Base-by-base conservation (phyloP, 208 protist genomes). In the Leishmania mexicana region DNA sequence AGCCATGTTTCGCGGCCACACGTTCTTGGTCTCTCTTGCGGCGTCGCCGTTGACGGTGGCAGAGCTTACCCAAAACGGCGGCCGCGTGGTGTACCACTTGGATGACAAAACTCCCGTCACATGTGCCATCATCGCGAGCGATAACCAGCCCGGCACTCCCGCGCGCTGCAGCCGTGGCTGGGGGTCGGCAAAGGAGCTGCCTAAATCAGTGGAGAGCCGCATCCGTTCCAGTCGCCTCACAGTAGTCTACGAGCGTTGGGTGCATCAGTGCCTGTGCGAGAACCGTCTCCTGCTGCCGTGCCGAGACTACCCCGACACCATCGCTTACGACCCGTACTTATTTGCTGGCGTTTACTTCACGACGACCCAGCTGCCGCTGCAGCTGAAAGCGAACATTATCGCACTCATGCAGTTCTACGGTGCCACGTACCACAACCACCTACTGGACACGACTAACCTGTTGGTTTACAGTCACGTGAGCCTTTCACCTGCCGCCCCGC, bases 361-460 rank as follows among this genome's bases (percentile, higher is more conserved):
- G 0, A 97, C 92, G 17, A 95, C 91, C 17, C 87, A 91, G 80
- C 75, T 87, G 67, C 87, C 87, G 28, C 31, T 53, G 47, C 62
- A 81, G 40, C 67, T 95, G 21, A 94, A 93, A 79, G 79, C 76
- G 35, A 93, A 93, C 72, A 84, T 97, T 17, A 73, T 95, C 19
- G 94, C 94, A 8, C 81, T 85, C 7, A 77, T 97, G 78, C 86
- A 88, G 57, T 95, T 93, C 76, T 93, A 90, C 64, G 94, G 94
- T 40, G 94, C 85, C 17, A 79, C 75, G 8, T 97, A 97, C 84
- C 86, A 87, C 67, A 88, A 87, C 28, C 54, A 93, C 72, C 67
- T 97, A 68, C 88, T 89, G 2, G 86, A 80, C 51, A 76, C 72
- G 17, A 97, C 92, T 0, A 85, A 87, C 64, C 53, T 94, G 24